These are phyloP conservation scores for Phytopythium oedochilum DNA, from an alignment of 352 stramenopile species.

Conservation along the genomic window DNA sequence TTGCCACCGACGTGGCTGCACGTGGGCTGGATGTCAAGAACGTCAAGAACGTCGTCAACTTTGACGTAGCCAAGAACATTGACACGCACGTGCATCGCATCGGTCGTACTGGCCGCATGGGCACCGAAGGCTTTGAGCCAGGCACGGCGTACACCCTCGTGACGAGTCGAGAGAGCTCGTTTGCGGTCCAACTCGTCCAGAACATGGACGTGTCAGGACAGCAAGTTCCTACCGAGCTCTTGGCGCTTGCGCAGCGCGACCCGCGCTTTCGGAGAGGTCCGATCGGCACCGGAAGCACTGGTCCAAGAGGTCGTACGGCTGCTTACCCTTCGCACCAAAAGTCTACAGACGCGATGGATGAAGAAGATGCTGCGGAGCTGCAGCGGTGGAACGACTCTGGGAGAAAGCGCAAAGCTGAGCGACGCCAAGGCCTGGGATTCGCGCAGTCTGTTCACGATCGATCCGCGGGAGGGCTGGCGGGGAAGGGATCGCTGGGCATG, in stretches of 20 bases:
- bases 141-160: slow-evolving; percentile 83
- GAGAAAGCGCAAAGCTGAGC: slow-evolving; percentile 52
- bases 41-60: slow-evolving; percentile 89
- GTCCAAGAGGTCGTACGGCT: background rate
- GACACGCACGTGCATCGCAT: slow-evolving; percentile 90
- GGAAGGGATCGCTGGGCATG: slow-evolving; percentile 9
- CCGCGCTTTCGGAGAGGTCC: slow-evolving; percentile 40
- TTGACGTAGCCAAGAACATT: slow-evolving; percentile 90
- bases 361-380: slow-evolving; percentile 49
- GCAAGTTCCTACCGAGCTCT: slow-evolving; percentile 38
- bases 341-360: slow-evolving; percentile 11
- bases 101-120: slow-evolving; percentile 85
- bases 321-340: background rate
- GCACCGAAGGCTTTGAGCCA: slow-evolving; percentile 66
- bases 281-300: slow-evolving; percentile 2
- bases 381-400: slow-evolving; percentile 50
- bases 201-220: slow-evolving; percentile 84
- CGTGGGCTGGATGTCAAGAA: slow-evolving; percentile 88
- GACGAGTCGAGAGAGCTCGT: slow-evolving; percentile 63
- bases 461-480: no score
- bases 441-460: slow-evolving; percentile 7
- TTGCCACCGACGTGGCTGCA: slow-evolving; percentile 86
- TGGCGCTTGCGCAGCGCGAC: slow-evolving; percentile 50
- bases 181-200: slow-evolving; percentile 74
- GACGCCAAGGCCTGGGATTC: slow-evolving; percentile 73